Evolutionary conservation across 768 basidiomycete genomes (phyloP), one percentile per base, ranked within the genome.

Genomic region (Pisolithus microcarpus): DNA sequence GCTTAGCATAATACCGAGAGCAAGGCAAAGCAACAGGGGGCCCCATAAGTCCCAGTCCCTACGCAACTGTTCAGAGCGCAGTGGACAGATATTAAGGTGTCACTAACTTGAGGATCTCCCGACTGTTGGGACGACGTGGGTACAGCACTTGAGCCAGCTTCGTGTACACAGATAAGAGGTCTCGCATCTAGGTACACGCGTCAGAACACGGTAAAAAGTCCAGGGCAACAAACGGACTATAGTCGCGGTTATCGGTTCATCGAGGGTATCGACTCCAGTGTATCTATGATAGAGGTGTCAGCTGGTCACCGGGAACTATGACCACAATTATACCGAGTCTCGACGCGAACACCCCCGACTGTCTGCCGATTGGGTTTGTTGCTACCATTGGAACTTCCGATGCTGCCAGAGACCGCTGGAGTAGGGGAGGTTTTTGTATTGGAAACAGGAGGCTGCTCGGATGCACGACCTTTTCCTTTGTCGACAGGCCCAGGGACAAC

Each of bases 21-120:
- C 65, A 49, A 94, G 75, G 58, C 86, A 91, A 38, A 93, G 76
- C 23, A 97, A 75, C 3, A 97, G 75, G 10, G 94, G 94, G 3
- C 94, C 94, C 95, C 95, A 98, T 23, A 98, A 76, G 69, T 98
- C 95, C 95, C 94, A 98, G 64, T 97, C 94, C 56, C 92, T 92
- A 62, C 13, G 36, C 26, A 39, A 38, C 39, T 16, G 30, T 28
- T 57, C n/a, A 58, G 40, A 28, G 5, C 11, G 50, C 28, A 34
- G 31, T 30, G 26, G 16, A 15, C 46, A 51, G 10, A 52, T 0
- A 44, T 16, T 45, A 37, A 23, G 24, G 10, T 1, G 15, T 30
- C 9, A 40, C 75, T 49, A 39, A 90, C 94, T 76, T 79, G 43
- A 93, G 70, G 5, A 93, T 88, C 71, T 93, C 92, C 44, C 89